Evolutionary conservation across 768 basidiomycete genomes (phyloP).

Genomic region (Pleurotus sapidus): DNA sequence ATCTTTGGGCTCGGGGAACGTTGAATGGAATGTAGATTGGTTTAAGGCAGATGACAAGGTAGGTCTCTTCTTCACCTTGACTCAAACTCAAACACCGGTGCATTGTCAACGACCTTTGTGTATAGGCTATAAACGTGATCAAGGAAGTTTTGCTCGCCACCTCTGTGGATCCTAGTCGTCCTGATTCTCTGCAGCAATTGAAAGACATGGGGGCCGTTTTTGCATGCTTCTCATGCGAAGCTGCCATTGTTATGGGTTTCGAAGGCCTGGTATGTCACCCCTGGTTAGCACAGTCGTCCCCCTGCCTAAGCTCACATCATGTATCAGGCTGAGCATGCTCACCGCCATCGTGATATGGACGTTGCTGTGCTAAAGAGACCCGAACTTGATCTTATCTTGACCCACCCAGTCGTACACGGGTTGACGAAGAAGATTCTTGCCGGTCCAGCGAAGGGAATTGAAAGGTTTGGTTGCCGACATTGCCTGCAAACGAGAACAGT

Average conservation of each 20-base stretch:
- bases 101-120: not conserved
- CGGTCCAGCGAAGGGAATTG: constrained; percentile 18
- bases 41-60: constrained; percentile 66
- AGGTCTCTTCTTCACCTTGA: not conserved
- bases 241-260: constrained; percentile 46
- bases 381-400: constrained; percentile 16
- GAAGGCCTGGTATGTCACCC: constrained; percentile 40
- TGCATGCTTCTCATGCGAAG: constrained; percentile 48
- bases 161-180: constrained; percentile 26
- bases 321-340: constrained; percentile 58
- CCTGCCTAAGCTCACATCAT: not conserved
- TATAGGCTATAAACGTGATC: constrained; percentile 47
- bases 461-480: constrained; percentile 52
- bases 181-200: constrained; percentile 16
- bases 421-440: constrained; percentile 18
- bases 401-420: constrained; percentile 17
- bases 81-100: not conserved
- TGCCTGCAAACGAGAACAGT: constrained; percentile 26
- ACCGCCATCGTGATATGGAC: constrained; percentile 56
- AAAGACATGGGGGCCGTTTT: constrained; percentile 27
- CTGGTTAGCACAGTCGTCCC: not conserved
- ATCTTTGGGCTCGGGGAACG: constrained; percentile 21
- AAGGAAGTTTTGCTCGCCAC: constrained; percentile 31
- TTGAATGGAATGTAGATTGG: constrained; percentile 43
- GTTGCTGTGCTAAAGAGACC: constrained; percentile 28